A percentile compares a stretch with the other conserved stretches of the same genome.
phyloP scores from a whole-genome alignment of 306 rosid genomes.

The Alnus glutinosa region DNA sequence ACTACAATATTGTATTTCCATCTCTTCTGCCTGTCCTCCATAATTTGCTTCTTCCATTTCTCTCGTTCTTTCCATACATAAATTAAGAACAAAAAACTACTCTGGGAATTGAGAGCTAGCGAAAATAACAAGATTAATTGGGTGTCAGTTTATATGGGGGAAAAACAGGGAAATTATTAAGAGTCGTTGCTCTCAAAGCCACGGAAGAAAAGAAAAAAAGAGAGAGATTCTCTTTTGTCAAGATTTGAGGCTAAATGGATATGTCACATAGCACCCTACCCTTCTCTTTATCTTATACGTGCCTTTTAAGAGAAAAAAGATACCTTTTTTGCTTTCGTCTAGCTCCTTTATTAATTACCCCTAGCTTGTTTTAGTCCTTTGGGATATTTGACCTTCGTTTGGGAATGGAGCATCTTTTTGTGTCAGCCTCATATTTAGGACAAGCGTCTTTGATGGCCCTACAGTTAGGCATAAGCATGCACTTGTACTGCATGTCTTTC shows the following conservation, averaged over 20 bases:
- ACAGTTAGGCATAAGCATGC: neutral
- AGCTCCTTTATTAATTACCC: neutral
- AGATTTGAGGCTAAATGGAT: slow-evolving; percentile 40
- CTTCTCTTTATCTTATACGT: neutral
- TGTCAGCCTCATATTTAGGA: slow-evolving; percentile 2
- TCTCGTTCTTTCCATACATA: slow-evolving; percentile 22
- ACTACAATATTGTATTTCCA: slow-evolving; percentile 26
- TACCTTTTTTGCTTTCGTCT: neutral
- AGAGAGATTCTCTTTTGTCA: slow-evolving; percentile 52
- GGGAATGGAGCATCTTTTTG: slow-evolving; percentile 2
- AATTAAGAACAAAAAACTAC: slow-evolving; percentile 15
- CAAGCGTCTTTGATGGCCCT: slow-evolving; percentile 4
- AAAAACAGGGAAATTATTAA: slow-evolving; percentile 10
- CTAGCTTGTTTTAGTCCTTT: neutral
- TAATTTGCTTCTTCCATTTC: slow-evolving; percentile 46
- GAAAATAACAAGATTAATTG: slow-evolving; percentile 35
- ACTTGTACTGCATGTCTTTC: too few species aligned
- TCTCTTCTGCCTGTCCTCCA: slow-evolving; percentile 35
- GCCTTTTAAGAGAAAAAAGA: neutral
- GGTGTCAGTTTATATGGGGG: slow-evolving; percentile 23
- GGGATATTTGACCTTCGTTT: slow-evolving; percentile 16
- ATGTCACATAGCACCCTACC: slow-evolving; percentile 31
- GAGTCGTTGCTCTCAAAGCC: slow-evolving; percentile 53
- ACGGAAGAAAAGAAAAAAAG: slow-evolving; percentile 23
- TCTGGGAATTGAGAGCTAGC: slow-evolving; percentile 21